Evolutionary conservation across 73 alveolate genomes (phyloP).

Genomic region (Paramecium octaurelia): DNA sequence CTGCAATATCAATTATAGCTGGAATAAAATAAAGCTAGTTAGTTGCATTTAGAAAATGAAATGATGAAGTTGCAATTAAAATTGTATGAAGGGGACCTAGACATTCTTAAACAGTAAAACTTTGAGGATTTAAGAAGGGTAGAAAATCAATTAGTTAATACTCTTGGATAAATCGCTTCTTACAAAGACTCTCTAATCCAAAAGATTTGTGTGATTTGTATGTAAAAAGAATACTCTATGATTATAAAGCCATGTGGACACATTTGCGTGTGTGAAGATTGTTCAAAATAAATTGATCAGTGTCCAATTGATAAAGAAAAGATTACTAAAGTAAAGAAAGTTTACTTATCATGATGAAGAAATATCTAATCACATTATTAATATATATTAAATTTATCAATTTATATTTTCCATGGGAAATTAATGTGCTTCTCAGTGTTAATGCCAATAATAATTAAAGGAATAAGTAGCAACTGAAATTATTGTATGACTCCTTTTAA

Average conservation of each 20-base stretch:
- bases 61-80: neutral
- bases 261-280: constrained; percentile 23
- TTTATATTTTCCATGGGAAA: neutral
- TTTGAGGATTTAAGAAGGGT: neutral
- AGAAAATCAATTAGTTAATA: neutral
- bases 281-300: neutral
- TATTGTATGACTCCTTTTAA: neutral
- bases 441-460: neutral
- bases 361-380: neutral
- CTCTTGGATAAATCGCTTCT: neutral
- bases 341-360: neutral
- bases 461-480: neutral
- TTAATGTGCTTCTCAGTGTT: neutral
- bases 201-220: neutral
- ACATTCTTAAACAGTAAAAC: neutral
- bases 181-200: neutral
- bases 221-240: neutral
- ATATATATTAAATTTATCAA: neutral
- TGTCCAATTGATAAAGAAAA: neutral
- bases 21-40: neutral
- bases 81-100: constrained; percentile 5
- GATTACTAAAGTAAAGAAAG: neutral
- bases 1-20: neutral
- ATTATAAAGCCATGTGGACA: neutral
- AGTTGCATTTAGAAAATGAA: neutral